A percentile compares a stretch with the other conserved stretches of the same genome.
These are phyloP conservation scores for Tolypocladium paradoxum DNA, from an alignment of 2,329 filamentous ascomycete genomes.

Conservation along the genomic window DNA sequence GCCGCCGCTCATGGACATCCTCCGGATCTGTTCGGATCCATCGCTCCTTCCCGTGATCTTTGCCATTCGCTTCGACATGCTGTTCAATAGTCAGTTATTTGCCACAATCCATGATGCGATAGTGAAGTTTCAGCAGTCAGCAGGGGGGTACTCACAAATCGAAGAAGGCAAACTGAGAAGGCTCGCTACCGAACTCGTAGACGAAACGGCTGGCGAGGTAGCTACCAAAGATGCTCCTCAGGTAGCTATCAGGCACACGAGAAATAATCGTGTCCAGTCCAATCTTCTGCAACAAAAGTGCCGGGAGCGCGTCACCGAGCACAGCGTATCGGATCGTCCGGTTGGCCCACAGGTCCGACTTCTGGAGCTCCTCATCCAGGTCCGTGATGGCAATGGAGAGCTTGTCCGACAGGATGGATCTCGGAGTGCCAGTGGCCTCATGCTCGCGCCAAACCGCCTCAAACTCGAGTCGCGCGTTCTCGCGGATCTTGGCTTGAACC, in stretches of 20 bases:
- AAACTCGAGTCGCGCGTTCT: slow-evolving; percentile 88
- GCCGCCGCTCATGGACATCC: slow-evolving; percentile 12
- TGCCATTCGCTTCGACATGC: slow-evolving; percentile 57
- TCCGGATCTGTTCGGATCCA: slow-evolving; percentile 16
- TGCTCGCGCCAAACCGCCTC: slow-evolving; percentile 97
- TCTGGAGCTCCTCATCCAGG: slow-evolving; percentile 90
- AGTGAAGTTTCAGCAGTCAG: neutral
- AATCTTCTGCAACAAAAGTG: slow-evolving; percentile 76
- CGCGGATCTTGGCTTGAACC: slow-evolving; percentile 82
- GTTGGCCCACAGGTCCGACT: slow-evolving; percentile 84
- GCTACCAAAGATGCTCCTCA: slow-evolving; percentile 90
- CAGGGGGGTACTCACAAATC: slow-evolving; percentile 70
- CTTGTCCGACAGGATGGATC: slow-evolving; percentile 84
- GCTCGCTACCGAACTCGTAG: slow-evolving; percentile 85
- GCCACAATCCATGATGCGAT: neutral
- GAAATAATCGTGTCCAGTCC: slow-evolving; percentile 79
- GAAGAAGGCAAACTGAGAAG: slow-evolving; percentile 96
- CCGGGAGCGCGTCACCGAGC: slow-evolving; percentile 74
- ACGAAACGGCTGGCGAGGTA: slow-evolving; percentile 93
- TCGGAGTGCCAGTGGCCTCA: slow-evolving; percentile 64
- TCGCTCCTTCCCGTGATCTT: slow-evolving; percentile 21
- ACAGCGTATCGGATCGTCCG: slow-evolving; percentile 66
- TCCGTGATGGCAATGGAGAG: slow-evolving; percentile 90
- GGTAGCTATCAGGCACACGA: slow-evolving; percentile 83
- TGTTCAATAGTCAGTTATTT: slow-evolving; percentile 15